phyloP scores from a whole-genome alignment of 208 protist species.

The Wallacemonas collosoma region DNA sequence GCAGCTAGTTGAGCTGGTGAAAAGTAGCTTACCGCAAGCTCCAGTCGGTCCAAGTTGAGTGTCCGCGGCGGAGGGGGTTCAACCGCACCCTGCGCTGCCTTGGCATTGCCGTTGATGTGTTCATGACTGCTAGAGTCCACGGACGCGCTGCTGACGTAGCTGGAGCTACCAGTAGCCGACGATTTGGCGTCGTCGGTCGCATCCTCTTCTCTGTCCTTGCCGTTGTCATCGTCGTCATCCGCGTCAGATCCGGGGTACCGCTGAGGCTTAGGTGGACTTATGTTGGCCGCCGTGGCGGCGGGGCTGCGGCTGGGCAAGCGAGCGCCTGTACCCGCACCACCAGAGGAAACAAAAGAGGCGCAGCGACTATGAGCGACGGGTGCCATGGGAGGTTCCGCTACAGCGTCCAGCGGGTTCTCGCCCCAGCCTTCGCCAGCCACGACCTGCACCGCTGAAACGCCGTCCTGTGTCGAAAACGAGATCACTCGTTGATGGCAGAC shows the following conservation, averaged over 20 bases:
- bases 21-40: constrained; percentile 22
- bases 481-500: constrained; percentile 9
- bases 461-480: constrained; percentile 2
- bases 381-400: background rate
- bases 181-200: background rate
- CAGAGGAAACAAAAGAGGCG: background rate
- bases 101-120: background rate
- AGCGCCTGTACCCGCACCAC: background rate
- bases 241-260: background rate
- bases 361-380: constrained; percentile 8
- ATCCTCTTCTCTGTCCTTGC: background rate
- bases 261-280: background rate
- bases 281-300: background rate
- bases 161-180: constrained; percentile 2
- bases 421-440: background rate
- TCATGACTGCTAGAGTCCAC: background rate
- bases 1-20: background rate
- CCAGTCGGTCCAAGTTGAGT: constrained; percentile 22
- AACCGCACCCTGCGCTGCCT: background rate
- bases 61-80: background rate
- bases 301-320: constrained; percentile 10
- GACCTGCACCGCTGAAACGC: background rate
- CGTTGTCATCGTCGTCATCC: background rate
- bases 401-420: background rate
- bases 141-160: constrained; percentile 13